Base-by-base conservation (phyloP, 164 flowering plant genomes). In the Umbilicus rupestris region DNA sequence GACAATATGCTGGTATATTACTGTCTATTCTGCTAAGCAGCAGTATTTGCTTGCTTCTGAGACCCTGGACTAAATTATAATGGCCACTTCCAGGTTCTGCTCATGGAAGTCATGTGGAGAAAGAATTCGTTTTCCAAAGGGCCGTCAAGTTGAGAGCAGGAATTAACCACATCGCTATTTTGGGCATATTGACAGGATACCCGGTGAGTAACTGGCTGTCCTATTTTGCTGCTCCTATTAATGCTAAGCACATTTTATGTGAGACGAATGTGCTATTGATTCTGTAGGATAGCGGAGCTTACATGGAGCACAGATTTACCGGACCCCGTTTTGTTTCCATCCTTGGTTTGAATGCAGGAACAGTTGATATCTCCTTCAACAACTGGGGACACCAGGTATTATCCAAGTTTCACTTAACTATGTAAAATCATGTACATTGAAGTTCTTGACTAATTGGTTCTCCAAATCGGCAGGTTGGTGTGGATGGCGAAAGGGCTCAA, bases 141-240 rank as follows among this genome's bases (percentile, higher is more conserved):
- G 73, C 78, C 0, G 67, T 86, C 30, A 14, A 60, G 1, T 44
- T 92, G 41, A 60, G 68, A 14, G 62, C 75, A 29, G 93, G 87
- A 59, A 69, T 46, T 14, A 89, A 92, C 75, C 77, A 81, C 59
- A 69, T 92, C 52, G 79, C 97, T 37, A 45, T 92, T 59, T 79
- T 89, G 39, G 82, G 97, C 63, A 82, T 73, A 12, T 81, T 86
- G 87, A 87, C 82, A 70, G 97, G 96, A 47, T 69, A 87, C 37
- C 94, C 85, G 79, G 92, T 89, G 85, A 30, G 26, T 31, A 12
- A 5, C 29, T 11, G 29, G 17, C 12, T 5, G 26, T 3, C 45
- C 37, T 62, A 35, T 62, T 11, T 39, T 35, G 44, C 16, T n/a
- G 44, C 22, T n/a, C n/a, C n/a, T n/a, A 7, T 14, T 7, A n/a